Evolutionary conservation across 768 basidiomycete species (phyloP).

Genomic region (Gymnopilus junonius): DNA sequence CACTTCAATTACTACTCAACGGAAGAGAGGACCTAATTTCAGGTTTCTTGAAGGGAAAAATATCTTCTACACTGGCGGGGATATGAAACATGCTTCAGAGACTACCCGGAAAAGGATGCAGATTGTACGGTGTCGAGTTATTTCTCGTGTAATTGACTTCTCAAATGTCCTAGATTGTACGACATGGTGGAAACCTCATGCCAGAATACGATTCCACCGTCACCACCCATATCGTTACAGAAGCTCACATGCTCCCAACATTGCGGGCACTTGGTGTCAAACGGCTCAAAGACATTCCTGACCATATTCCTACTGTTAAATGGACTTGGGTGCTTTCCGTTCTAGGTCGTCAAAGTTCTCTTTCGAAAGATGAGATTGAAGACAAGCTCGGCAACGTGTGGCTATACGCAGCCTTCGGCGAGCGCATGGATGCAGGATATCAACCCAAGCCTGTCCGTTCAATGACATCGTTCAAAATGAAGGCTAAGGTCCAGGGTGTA

Average conservation of each 20-base stretch:
- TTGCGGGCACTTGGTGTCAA: slow-evolving; percentile 52
- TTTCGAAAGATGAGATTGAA: slow-evolving; percentile 31
- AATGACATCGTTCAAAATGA: slow-evolving; percentile 26
- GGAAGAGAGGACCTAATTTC: slow-evolving; percentile 13
- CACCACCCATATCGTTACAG: slow-evolving; percentile 74
- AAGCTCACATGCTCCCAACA: slow-evolving; percentile 34
- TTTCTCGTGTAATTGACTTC: neutral
- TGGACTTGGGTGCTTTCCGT: slow-evolving; percentile 65
- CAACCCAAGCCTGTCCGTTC: slow-evolving; percentile 17
- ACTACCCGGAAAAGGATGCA: slow-evolving; percentile 62
- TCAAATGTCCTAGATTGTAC: slow-evolving; percentile 55
- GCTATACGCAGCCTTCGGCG: slow-evolving; percentile 49
- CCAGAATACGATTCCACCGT: slow-evolving; percentile 56
- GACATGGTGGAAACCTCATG: slow-evolving; percentile 64
- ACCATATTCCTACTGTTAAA: slow-evolving; percentile 63
- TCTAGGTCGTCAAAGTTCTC: slow-evolving; percentile 26
- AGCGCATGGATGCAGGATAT: slow-evolving; percentile 52
- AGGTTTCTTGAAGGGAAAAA: slow-evolving; percentile 54
- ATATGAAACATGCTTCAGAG: slow-evolving; percentile 55
- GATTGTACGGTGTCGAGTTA: slow-evolving; percentile 45
- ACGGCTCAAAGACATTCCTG: slow-evolving; percentile 58
- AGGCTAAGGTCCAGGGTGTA: slow-evolving; percentile 22
- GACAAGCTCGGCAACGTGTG: slow-evolving; percentile 40
- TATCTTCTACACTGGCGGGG: slow-evolving; percentile 64
- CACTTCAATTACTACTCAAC: slow-evolving; percentile 19